phyloP scores from a whole-genome alignment of 345 rosid species.

The Abelmoschus esculentus region DNA sequence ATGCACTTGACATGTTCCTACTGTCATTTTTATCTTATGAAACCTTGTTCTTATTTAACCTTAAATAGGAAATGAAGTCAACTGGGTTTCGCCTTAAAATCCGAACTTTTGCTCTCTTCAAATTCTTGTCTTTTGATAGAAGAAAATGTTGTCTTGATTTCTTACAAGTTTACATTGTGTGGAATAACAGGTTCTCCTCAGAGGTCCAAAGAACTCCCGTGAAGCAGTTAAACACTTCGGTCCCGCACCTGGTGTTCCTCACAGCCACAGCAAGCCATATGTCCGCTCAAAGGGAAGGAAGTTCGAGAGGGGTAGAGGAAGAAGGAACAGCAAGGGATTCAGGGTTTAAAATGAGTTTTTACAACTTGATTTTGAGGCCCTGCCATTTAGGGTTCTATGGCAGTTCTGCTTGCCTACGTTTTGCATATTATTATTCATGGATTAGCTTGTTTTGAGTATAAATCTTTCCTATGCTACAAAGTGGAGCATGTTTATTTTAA shows the following conservation, averaged over 20 bases:
- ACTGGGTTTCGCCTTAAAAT: no score
- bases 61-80: background rate
- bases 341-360: conserved; percentile 37
- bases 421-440: background rate
- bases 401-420: conserved; percentile 10
- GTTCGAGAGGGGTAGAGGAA: conserved; percentile 87
- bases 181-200: conserved; percentile 56
- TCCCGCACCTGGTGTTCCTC: conserved; percentile 96
- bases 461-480: conserved; percentile 4
- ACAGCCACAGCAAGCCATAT: conserved; percentile 80
- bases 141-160: background rate
- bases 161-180: background rate
- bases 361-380: conserved; percentile 14
- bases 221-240: conserved; percentile 98
- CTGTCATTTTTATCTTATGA: no score
- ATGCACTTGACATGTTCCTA: no score
- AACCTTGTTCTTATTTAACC: background rate
- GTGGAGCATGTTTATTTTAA: background rate
- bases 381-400: conserved; percentile 19
- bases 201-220: conserved; percentile 92
- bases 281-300: conserved; percentile 87
- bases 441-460: conserved; percentile 6
- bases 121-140: background rate
- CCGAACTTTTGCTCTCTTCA: background rate
- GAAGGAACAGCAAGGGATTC: conserved; percentile 75